Evolutionary conservation across 768 basidiomycete genomes (phyloP).

Genomic region (Lactarius quietus): DNA sequence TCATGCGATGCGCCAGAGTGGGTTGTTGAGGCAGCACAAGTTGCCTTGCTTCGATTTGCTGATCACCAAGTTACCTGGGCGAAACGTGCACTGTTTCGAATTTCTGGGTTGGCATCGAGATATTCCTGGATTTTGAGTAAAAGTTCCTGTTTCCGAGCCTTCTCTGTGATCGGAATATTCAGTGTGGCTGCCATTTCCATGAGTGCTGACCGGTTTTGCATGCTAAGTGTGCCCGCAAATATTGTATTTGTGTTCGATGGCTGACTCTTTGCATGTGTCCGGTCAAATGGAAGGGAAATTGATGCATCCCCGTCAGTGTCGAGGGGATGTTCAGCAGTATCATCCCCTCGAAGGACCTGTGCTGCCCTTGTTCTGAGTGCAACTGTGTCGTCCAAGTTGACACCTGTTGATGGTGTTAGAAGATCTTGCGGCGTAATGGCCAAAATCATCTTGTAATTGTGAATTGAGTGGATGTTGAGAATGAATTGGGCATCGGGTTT

Average conservation of each 20-base stretch:
- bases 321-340: not conserved
- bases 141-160: too few relatives aligned
- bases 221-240: too few relatives aligned
- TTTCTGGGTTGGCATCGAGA: too few relatives aligned
- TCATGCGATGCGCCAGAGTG: too few relatives aligned
- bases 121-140: too few relatives aligned
- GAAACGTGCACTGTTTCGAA: constrained; percentile 31
- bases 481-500: not conserved
- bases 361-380: not conserved
- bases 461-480: not conserved
- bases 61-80: not conserved
- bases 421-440: not conserved
- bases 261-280: too few relatives aligned
- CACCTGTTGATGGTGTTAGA: not conserved
- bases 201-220: too few relatives aligned
- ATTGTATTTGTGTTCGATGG: too few relatives aligned
- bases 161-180: too few relatives aligned
- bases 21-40: not conserved
- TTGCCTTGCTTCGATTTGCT: not conserved
- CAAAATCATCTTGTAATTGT: not conserved
- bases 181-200: too few relatives aligned
- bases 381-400: not conserved
- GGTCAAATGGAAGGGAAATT: not conserved
- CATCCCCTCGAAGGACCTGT: not conserved
- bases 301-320: not conserved